These are phyloP conservation scores for Craterostigma plantagineum DNA, from an alignment of 257 asterid genomes.

Conservation along the genomic window DNA sequence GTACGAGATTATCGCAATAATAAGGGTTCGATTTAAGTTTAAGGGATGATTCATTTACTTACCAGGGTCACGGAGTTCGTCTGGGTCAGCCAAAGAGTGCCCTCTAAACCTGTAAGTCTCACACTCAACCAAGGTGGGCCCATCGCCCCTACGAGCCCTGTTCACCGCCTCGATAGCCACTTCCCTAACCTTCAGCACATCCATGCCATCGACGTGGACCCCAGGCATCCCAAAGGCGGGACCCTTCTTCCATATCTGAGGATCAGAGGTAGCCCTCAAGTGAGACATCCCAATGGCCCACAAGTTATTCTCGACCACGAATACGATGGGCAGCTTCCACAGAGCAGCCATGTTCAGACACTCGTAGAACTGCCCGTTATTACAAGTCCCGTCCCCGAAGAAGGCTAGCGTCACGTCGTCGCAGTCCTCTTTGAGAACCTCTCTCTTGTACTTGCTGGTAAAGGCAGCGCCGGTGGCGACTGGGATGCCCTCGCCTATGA, in stretches of 20 bases:
- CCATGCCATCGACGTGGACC: slow-evolving; percentile 94
- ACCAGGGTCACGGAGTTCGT: slow-evolving; percentile 98
- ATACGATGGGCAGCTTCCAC: slow-evolving; percentile 85
- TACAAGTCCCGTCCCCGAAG: slow-evolving; percentile 90
- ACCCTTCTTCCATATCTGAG: slow-evolving; percentile 90
- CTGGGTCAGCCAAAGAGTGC: slow-evolving; percentile 96
- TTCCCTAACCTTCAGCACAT: slow-evolving; percentile 87
- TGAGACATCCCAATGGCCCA: slow-evolving; percentile 99
- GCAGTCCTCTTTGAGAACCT: slow-evolving; percentile 65
- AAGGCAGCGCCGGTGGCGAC: slow-evolving; percentile 94
- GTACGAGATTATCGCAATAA: no score
- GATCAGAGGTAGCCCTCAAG: slow-evolving; percentile 83
- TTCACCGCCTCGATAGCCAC: slow-evolving; percentile 76
- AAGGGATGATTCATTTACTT: slow-evolving; percentile 6
- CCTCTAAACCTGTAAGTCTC: slow-evolving; percentile 93
- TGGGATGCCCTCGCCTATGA: slow-evolving; percentile 90
- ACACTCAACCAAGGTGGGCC: slow-evolving; percentile 91
- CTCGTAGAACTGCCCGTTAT: slow-evolving; percentile 88
- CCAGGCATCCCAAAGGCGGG: slow-evolving; percentile 98
- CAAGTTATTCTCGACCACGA: slow-evolving; percentile 89
- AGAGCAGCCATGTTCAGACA: slow-evolving; percentile 96
- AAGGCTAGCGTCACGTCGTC: slow-evolving; percentile 82
- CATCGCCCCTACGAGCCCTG: slow-evolving; percentile 89
- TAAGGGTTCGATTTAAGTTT: no score
- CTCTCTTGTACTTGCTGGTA: slow-evolving; percentile 69